These are phyloP conservation scores for Flagelloscypha sp. DNA, from an alignment of 768 basidiomycete species.

Conservation along the genomic window DNA sequence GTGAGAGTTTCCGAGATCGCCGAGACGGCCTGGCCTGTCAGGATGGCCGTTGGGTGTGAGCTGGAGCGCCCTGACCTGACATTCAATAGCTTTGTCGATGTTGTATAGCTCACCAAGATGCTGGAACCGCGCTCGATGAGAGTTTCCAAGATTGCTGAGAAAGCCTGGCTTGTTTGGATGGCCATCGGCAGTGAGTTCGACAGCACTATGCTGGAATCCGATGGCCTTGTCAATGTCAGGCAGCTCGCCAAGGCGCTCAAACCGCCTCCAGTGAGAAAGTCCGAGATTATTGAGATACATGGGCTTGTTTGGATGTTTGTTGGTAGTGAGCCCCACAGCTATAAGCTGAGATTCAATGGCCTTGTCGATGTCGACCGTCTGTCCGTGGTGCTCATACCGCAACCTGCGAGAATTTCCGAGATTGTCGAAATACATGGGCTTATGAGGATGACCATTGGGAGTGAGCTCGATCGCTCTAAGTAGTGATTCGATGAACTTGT, in stretches of 20 bases:
- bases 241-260: slow-evolving; percentile 13
- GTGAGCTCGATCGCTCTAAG: slow-evolving; percentile 8
- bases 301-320: slow-evolving; percentile 11
- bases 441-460: slow-evolving; percentile 1
- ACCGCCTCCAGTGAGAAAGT: slow-evolving; percentile 13
- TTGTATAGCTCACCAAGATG: slow-evolving; percentile 16
- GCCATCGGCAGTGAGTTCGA: slow-evolving; percentile 13
- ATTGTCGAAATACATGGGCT: slow-evolving; percentile 6
- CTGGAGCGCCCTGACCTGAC: slow-evolving; percentile 5
- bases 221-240: slow-evolving; percentile 20
- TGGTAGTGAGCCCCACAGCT: slow-evolving; percentile 10
- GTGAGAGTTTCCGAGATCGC: slow-evolving; percentile 16
- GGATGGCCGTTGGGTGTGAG: slow-evolving; percentile 13
- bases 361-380: slow-evolving; percentile 17
- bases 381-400: slow-evolving; percentile 17
- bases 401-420: slow-evolving; percentile 15
- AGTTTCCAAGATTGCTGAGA: slow-evolving; percentile 10
- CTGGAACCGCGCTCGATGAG: slow-evolving; percentile 14
- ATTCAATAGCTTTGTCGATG: slow-evolving; percentile 14
- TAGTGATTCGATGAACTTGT: slow-evolving; percentile 9
- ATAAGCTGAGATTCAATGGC: slow-evolving; percentile 9
- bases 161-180: slow-evolving; percentile 2
- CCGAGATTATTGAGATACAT: slow-evolving; percentile 15
- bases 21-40: slow-evolving; percentile 8
- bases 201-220: slow-evolving; percentile 11